Base-by-base conservation (phyloP, 805 yeast species). In the Ogataea ganodermae region DNA sequence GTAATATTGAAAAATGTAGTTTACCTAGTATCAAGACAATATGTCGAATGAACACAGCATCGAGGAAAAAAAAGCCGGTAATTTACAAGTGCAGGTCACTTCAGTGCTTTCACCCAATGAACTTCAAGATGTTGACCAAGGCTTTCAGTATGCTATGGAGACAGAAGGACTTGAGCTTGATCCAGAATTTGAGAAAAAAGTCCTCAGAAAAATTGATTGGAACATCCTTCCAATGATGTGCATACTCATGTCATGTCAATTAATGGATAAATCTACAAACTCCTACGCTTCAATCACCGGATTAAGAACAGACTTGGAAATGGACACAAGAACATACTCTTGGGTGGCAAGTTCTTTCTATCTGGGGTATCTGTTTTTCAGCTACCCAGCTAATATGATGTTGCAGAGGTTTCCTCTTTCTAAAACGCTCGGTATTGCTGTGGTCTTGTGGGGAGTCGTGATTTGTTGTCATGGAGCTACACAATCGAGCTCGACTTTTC, bases 391-490 rank as follows among this genome's bases (percentile, higher is more conserved):
- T 2, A 62, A 65, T 22, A 55, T 61, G 28, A 60, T 63, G 47
- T 69, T 81, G 40, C 85, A 81, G 55, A 70, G 66, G 36, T 69
- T 73, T 21, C 84, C 86, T 1, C 69, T 80, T 10, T 75, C 80
- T 2, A 81, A 79, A 59, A 65, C 79, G 2, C 69, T 76, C 3
- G 67, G 79, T 8, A 49, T 61, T 1, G 76, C 75, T 50, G 72
- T 83, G 68, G 49, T 70, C 12, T 28, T 69, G 2, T 80, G 86
- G 86, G 72, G 78, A 1, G 41, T 73, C 6, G 62, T 77, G 18
- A 65, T 77, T 13, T 72, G 76, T 49, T 65, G 74, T 27, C 78
- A 73, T 42, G 69, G 76, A 13, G 52, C 56, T 16, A 45, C 50
- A 14, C 46, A 46, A 6, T 42, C 50, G 10, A 71, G 70, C 49